Conservation (phyloP, 1,284 basidiomycete genomes). For the Pseudozyma sp. region DNA sequence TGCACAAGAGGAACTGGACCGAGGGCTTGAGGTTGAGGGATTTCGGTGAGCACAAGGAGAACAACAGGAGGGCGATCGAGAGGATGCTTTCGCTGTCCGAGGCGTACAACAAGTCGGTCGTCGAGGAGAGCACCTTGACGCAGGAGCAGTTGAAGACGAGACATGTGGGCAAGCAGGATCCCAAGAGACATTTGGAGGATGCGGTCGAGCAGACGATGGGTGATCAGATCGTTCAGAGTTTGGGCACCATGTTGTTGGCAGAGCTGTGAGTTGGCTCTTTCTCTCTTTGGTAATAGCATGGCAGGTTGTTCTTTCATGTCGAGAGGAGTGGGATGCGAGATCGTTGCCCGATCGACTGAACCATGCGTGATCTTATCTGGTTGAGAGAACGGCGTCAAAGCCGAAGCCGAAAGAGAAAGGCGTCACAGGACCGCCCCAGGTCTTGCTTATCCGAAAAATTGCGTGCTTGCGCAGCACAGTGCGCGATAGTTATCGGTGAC, state of each 20-base stretch:
- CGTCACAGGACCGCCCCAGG: too few species aligned
- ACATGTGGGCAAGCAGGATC: conserved; percentile 68
- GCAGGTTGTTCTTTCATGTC: too few species aligned
- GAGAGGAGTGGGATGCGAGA: too few species aligned
- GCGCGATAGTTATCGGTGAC: too few species aligned
- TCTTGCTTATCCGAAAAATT: too few species aligned
- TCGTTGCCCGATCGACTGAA: too few species aligned
- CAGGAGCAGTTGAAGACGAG: conserved; percentile 67
- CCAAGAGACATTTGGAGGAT: conserved; percentile 68
- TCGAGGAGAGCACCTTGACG: conserved; percentile 64
- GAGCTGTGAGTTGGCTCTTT: conserved; percentile 26
- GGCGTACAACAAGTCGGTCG: conserved; percentile 68
- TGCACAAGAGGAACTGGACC: conserved; percentile 68
- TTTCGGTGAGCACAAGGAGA: conserved; percentile 66
- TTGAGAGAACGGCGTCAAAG: too few species aligned
- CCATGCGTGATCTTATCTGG: too few species aligned
- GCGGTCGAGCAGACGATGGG: conserved; percentile 67
- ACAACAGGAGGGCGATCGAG: conserved; percentile 65
- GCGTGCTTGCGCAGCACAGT: too few species aligned
- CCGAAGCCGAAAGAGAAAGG: too few species aligned
- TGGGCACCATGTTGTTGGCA: conserved; percentile 64
- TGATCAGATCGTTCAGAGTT: conserved; percentile 66
- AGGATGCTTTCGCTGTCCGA: conserved; percentile 65
- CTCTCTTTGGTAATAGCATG: neutral
- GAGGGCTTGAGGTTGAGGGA: conserved; percentile 65